Base-by-base conservation (phyloP, 306 rosid species). In the Psophocarpus tetragonolobus region DNA sequence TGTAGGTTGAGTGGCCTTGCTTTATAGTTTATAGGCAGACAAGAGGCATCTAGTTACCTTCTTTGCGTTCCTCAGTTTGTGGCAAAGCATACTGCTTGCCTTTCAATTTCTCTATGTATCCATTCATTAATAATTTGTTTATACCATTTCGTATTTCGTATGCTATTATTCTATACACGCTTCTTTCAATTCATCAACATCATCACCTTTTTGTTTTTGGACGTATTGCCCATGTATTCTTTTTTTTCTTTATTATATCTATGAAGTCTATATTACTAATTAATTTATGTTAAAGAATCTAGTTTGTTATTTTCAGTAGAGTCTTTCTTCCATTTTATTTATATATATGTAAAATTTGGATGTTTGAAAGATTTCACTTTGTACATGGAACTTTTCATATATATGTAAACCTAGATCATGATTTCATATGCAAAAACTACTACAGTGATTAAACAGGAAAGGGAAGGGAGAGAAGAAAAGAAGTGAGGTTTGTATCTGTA, bases 1-100 rank as follows among this genome's bases (percentile, higher is more conserved):
- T 83, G 70, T 65, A 77, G 85, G 87, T 38, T 73, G 81, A 78
- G 87, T 86, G 90, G 86, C 57, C 53, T 71, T 86, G 83, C 90
- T 91, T 86, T 90, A 29, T 71, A 67, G 79, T 57, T 68, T 78
- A 47, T 85, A 82, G 91, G 87, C 87, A 76, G 96, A 90, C 97
- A 92, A 90, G 45, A 26, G 29, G 91, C 83, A 87, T 92, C 96
- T 81, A 0, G 29, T 58, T 54, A 71, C 44, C 71, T 45, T 64
- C 33, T 80, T 54, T 58, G 74, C 79, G 51, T 85, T 84, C 85
- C 87, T 77, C 75, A 68, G 78, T 83, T 82, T 74, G 84, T 88
- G 88, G 84, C 92, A 85, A 83, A 62, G 85, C 84, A 71, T 67
- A 57, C 39, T 64, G 36, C 21, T 63, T 72, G 80, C 18, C 58